Conservation (phyloP, 2,329 filamentous ascomycete species). For the Zelopaecilomyces penicillatus region DNA sequence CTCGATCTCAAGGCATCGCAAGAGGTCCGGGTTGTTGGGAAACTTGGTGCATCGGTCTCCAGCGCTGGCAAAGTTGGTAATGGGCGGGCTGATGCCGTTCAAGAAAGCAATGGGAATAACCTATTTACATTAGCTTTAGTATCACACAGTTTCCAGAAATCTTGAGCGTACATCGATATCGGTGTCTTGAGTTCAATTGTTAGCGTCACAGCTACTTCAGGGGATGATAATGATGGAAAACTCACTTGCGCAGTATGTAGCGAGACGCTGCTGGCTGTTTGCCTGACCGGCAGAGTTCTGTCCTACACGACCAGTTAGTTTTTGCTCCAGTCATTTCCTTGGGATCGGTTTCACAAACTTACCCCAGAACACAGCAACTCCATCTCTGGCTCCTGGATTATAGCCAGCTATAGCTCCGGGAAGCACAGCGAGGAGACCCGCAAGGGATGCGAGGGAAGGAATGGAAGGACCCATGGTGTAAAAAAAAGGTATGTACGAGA, state of each 20-base stretch:
- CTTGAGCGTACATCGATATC: constrained; percentile 33
- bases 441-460: constrained; percentile 7
- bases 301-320: constrained; percentile 18
- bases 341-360: constrained; percentile 10
- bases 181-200: constrained; percentile 23
- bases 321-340: not conserved
- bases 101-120: constrained; percentile 59
- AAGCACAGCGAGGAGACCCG: constrained; percentile 16
- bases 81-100: constrained; percentile 43
- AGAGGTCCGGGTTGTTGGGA: constrained; percentile 29
- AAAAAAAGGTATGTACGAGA: too few species aligned
- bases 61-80: constrained; percentile 57
- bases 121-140: constrained; percentile 3
- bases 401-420: constrained; percentile 33
- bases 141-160: not conserved
- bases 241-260: constrained; percentile 51
- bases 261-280: constrained; percentile 42
- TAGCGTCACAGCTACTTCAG: constrained; percentile 1
- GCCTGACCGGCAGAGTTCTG: constrained; percentile 52
- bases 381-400: constrained; percentile 35
- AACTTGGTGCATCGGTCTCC: constrained; percentile 53
- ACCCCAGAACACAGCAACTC: constrained; percentile 62
- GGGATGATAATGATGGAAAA: constrained; percentile 5
- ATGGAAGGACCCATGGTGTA: not conserved
- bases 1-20: constrained; percentile 58